Evolutionary conservation across 352 stramenopile species (phyloP), one percentile per base, ranked within the genome.

Genomic region (Phytophthora citricola): DNA sequence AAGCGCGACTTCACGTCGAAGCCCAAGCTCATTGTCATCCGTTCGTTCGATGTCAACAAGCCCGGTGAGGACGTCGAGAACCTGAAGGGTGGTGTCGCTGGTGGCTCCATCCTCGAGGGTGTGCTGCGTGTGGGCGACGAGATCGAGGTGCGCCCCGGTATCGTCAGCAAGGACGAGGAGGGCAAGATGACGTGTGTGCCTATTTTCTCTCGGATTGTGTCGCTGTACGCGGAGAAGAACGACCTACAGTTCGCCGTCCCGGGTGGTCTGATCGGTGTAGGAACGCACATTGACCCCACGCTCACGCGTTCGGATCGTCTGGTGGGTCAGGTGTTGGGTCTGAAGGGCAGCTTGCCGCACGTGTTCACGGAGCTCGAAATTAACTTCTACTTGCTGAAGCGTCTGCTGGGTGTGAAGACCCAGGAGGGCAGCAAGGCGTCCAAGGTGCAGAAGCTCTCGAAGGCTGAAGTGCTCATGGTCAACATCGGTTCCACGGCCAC

Each of bases 1-100:
- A 88, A 91, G 60, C 86, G 98, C 48, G 97, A 99, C 83, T 99
- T 99, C 79, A 98, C 96, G 12, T 97, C 83, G 41, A 96, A 97
- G 52, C 97, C 98, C 10, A 96, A 98, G 68, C 89, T 99, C 9
- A 99, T 99, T 75, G 97, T 99, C 45, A 99, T 99, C 71, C 97
- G 98, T 73, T 99, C 95, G 50, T 99, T 99, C 76, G 98, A 99
- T 81, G 98, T 99, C 46, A 99, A 99, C 89, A 99, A 99, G 80
- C 98, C 98, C 14, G 98, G 98, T 61, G 95, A 99, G 74, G 96
- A 99, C 64, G 97, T 99, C 1, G 93, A 98, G 68, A 95, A 99
- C 69, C 82, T 99, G 20, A 97, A 98, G 78, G 91, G 93, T 51
- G 93, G 93, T 79, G 91, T 97, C 47, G 91, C 91, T 51, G 90